Evolutionary conservation across 1,284 basidiomycete species (phyloP), one percentile per base, ranked within the genome.

Genomic region (Ceratobasidium sp.): DNA sequence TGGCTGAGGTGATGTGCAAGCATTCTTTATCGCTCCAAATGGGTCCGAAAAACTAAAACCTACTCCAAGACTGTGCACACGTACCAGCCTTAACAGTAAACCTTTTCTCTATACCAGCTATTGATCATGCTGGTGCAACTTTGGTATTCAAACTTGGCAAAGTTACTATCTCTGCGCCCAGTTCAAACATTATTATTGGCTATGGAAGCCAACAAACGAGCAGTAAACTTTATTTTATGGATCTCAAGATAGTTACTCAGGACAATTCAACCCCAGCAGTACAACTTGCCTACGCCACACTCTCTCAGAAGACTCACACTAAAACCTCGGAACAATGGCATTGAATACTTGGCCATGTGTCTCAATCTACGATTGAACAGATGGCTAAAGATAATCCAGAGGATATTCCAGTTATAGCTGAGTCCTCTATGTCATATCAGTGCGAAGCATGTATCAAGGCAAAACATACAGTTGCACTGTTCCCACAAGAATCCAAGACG

Each of bases 301-400:
- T 5, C 0, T 41, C 38, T 3, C 10, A 30, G 2, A 30, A 30
- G 27, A 30, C 38, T 41, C 38, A 41, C 10, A 10, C 10, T 6
- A 52, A n/a, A n/a, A 66, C 64, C 18, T 66, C 44, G 64, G 64
- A 66, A 1, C 38, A 66, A 8, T 66, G 64, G 64, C 64, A 66
- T 27, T n/a, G 64, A 48, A 41, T 35, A 38, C 48, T 66, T n/a
- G 64, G 64, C 3, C 64, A 66, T n/a, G 27, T 12, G 6, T 30
- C 27, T 30, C 27, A 38, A 30, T 12, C 33, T 30, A 6, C 10
- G 27, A 38, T 66, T n/a, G 1, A 33, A 30, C n/a, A 38, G 6
- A 48, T 66, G 41, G 64, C 18, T 41, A 48, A 66, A 7, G 44
- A 66, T 0, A 30, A 30, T 30, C 27, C 2, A 20, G 41, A 35